Percentiles rank a stretch among this genome's conserved stretches.
Evolutionary conservation across 2,329 filamentous ascomycete genomes (phyloP).

Genomic region (Aureobasidium sp.): DNA sequence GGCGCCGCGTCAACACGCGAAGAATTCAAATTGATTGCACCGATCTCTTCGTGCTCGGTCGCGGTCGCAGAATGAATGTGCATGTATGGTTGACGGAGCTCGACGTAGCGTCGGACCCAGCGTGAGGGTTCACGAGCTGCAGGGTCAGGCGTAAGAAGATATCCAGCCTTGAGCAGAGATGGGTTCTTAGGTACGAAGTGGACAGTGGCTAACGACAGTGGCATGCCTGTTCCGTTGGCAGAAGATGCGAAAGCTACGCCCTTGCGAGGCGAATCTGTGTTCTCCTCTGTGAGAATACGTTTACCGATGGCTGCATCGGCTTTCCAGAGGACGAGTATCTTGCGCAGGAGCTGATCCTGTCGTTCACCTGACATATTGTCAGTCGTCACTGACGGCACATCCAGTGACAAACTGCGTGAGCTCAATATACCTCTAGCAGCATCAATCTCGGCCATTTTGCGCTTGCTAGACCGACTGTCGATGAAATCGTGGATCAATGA

Average conservation of each 20-base stretch:
- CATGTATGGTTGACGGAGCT: conserved; percentile 83
- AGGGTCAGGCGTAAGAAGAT: conserved; percentile 71
- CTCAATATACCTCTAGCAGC: conserved; percentile 58
- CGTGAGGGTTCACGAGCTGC: conserved; percentile 63
- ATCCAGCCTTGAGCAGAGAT: conserved; percentile 70
- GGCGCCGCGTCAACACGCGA: conserved; percentile 89
- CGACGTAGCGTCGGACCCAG: conserved; percentile 90
- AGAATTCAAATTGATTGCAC: conserved; percentile 80
- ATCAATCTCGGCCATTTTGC: conserved; percentile 72
- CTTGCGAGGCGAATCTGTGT: conserved; percentile 61
- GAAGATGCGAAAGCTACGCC: conserved; percentile 42
- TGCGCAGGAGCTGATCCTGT: conserved; percentile 40
- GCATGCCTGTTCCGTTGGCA: conserved; percentile 34
- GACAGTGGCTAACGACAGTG: conserved; percentile 67
- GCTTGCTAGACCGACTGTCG: conserved; percentile 62
- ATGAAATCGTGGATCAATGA: conserved; percentile 88
- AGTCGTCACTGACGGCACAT: conserved; percentile 15
- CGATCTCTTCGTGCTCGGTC: conserved; percentile 61
- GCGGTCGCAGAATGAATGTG: conserved; percentile 84
- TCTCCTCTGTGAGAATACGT: conserved; percentile 41
- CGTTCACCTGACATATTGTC: conserved; percentile 26
- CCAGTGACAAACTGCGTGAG: conserved; percentile 31
- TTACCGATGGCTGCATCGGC: conserved; percentile 37
- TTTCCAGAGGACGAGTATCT: conserved; percentile 59
- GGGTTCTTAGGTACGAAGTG: conserved; percentile 71